Base-by-base conservation (phyloP, 2,329 filamentous ascomycete species). In the Raffaelea albimanens region DNA sequence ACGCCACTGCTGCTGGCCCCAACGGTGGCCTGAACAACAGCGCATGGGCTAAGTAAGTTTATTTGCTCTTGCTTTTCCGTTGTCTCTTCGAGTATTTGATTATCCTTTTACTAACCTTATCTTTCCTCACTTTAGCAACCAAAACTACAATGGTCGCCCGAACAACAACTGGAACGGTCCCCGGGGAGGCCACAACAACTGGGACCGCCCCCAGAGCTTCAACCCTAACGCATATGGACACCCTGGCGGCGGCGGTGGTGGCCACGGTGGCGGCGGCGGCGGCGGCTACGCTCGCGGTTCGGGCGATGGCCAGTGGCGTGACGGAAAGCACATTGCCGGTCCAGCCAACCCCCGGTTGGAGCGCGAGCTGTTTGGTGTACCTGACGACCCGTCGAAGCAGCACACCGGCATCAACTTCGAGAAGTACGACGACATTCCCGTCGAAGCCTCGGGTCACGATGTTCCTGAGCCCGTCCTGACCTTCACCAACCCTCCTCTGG, bases 391-490 rank as follows among this genome's bases (percentile, higher is more conserved):
- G 54, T 82, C 85, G 57, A 97, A 96, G 78, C 87, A 95, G 67
- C 87, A 94, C 62, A 96, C 89, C 31, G 93, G 93, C 69, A 97
- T 98, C 85, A 98, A 98, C 80, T 98, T 98, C 66, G 85, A 95
- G 74, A 98, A 98, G 77, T 98, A 98, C 71, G 93, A 98, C 63
- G 93, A 98, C 68, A 98, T 98, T 57, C 93, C 93, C 47, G 93
- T 98, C 55, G 93, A 97, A 71, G 93, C 93, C 54, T 96, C 91
- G 51, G 93, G 93, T 52, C 83, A 88, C 46, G 82, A 95, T 62
- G 89, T 97, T 46, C 93, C 93, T 41, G 93, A 97, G 63, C 85
- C 91, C 38, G 87, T 96, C 57, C 83, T 83, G 56, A 77, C 82
- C 52, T 98, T 98, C 78, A 88, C 81, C 63, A 95, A 93, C 70